Percentiles rank a stretch among this genome's conserved stretches.
Evolutionary conservation across 306 rosid genomes (phyloP).

Genomic region (Rubus idaeus): DNA sequence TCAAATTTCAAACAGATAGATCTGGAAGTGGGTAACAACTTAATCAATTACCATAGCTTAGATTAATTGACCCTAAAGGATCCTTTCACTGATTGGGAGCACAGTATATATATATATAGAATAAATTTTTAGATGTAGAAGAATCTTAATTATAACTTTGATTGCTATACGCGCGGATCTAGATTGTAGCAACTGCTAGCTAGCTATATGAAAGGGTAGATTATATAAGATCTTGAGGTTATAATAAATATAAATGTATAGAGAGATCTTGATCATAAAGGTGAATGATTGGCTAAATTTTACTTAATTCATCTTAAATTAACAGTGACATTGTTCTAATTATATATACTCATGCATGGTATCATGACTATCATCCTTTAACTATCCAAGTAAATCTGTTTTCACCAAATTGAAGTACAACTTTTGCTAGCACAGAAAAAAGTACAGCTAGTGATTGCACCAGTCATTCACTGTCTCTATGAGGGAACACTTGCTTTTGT

Average conservation of each 20-base stretch:
- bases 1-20: background rate
- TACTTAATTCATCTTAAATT: background rate
- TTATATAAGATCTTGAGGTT: background rate
- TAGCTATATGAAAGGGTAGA: background rate
- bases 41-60: background rate
- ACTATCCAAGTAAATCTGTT: background rate
- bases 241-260: too few species aligned
- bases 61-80: background rate
- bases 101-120: background rate
- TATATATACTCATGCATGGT: too few species aligned
- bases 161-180: background rate
- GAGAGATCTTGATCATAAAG: background rate
- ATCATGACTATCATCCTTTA: too few species aligned
- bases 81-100: background rate
- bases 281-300: background rate
- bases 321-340: background rate
- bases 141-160: background rate
- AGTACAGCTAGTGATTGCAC: background rate
- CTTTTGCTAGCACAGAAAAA: background rate
- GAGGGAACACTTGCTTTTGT: conserved; percentile 9
- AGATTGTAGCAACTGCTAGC: background rate
- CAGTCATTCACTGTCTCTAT: background rate
- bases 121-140: background rate
- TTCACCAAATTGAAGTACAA: background rate
- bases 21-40: conserved; percentile 3